Evolutionary conservation across 2,329 filamentous ascomycete genomes (phyloP).

Genomic region (Diaporthe eres): DNA sequence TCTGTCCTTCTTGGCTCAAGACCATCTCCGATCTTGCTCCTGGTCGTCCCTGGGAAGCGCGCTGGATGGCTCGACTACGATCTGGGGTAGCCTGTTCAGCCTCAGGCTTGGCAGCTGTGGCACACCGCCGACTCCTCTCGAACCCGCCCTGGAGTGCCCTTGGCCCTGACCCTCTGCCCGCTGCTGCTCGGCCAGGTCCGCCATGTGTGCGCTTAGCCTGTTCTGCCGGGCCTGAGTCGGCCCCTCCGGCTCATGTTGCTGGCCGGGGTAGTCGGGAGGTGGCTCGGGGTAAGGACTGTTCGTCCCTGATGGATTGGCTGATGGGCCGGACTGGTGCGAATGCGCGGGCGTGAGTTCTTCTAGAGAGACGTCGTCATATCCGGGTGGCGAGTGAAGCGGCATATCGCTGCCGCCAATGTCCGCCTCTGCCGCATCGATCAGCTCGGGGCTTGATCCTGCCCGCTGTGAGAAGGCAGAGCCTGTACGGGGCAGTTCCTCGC

Average conservation of each 20-base stretch:
- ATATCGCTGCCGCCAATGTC: slow-evolving; percentile 63
- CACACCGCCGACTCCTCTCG: slow-evolving; percentile 55
- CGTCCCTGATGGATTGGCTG: slow-evolving; percentile 49
- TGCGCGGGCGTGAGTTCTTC: slow-evolving; percentile 54
- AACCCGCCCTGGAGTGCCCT: slow-evolving; percentile 41
- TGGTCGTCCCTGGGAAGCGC: slow-evolving; percentile 49
- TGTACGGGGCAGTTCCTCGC: slow-evolving; percentile 45
- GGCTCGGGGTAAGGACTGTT: slow-evolving; percentile 62
- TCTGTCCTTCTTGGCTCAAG: background rate
- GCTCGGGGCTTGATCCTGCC: slow-evolving; percentile 67
- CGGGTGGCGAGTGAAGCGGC: slow-evolving; percentile 62
- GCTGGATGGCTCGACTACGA: slow-evolving; percentile 70
- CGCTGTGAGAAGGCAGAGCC: slow-evolving; percentile 51
- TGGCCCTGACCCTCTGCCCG: slow-evolving; percentile 30
- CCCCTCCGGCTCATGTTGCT: slow-evolving; percentile 33
- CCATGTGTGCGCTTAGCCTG: slow-evolving; percentile 52
- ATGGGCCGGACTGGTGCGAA: slow-evolving; percentile 42
- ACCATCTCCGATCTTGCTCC: slow-evolving; percentile 18
- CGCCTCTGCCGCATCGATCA: slow-evolving; percentile 60
- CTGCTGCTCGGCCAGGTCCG: slow-evolving; percentile 46
- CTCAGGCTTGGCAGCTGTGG: slow-evolving; percentile 68
- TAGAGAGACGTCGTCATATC: slow-evolving; percentile 66
- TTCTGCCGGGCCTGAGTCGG: slow-evolving; percentile 49
- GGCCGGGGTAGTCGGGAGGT: slow-evolving; percentile 66
- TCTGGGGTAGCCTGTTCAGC: slow-evolving; percentile 66